These are phyloP conservation scores for Dichotomocladium elegans DNA, from an alignment of 371 early-diverging fungal species.

Conservation along the genomic window DNA sequence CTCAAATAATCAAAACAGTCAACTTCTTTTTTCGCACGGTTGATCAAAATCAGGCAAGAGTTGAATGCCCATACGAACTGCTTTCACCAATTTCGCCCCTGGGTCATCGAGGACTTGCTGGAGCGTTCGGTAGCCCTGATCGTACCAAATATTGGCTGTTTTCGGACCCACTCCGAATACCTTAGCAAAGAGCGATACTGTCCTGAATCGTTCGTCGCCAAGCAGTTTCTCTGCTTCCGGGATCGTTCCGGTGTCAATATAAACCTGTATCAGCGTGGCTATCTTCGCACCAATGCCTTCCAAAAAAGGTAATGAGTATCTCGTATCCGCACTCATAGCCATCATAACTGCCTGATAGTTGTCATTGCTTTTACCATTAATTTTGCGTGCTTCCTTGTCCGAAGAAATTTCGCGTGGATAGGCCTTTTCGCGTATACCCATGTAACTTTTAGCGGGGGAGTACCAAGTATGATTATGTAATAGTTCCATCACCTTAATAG, in stretches of 20 bases:
- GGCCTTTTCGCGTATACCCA: constrained; percentile 16
- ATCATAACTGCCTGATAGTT: no score
- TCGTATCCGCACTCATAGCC: background rate
- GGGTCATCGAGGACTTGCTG: constrained; percentile 31
- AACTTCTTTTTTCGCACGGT: constrained; percentile 20
- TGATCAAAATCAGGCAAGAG: constrained; percentile 39
- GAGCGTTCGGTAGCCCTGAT: constrained; percentile 42
- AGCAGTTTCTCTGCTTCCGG: constrained; percentile 34
- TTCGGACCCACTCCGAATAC: constrained; percentile 49
- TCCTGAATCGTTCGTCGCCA: constrained; percentile 23
- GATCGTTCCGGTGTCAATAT: constrained; percentile 38
- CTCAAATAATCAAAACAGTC: background rate
- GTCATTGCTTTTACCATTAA: constrained; percentile 41
- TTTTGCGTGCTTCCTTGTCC: constrained; percentile 38
- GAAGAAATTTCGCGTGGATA: constrained; percentile 43
- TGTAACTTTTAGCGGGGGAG: no score
- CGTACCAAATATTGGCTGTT: constrained; percentile 48
- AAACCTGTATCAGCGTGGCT: constrained; percentile 22
- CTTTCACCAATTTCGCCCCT: constrained; percentile 25
- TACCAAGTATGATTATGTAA: no score
- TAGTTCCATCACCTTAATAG: constrained; percentile 47
- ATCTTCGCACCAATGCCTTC: constrained; percentile 49
- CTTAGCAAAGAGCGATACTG: constrained; percentile 24
- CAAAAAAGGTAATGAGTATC: background rate
- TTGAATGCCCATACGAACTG: constrained; percentile 30